Base-by-base conservation (phyloP, 164 flowering plant species). In the Sextonia rubra region DNA sequence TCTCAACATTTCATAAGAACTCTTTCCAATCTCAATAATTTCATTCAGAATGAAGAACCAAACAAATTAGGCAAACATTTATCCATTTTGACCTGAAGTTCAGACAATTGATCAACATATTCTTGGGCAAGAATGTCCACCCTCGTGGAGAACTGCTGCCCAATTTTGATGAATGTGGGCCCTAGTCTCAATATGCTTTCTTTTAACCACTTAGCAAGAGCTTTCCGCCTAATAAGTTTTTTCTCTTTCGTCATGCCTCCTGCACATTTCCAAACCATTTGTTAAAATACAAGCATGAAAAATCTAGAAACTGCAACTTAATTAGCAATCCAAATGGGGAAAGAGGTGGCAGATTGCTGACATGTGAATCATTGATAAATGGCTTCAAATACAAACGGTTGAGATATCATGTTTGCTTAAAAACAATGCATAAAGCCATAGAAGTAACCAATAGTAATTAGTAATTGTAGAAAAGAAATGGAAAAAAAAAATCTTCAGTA, bases 71-170 rank as follows among this genome's bases (percentile, higher is more conserved):
- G n/a, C 58, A 52, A 52, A 5, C n/a, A 52, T 52, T 15, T 6
- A 48, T 62, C 64, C 23, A 56, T n/a, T 75, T 29, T 44, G 18
- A 93, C 99, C 97, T 93, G 98, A 82, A 95, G 96, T 81, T 93
- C 98, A 12, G 98, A 89, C 75, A 95, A 78, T 81, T 95, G 98
- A 82, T 95, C 99, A 79, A 95, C 96, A 81, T 91, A 95, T 82
- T 95, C 99, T 82, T 93, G 98, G 66, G 96, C 84, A 83, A 95
- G 99, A 84, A 95, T 93, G 83, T 95, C 99, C 67, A 95, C 99
- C 72, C 99, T 89, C 52, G 99, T 95, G 32, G 99, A 95, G 80
- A 95, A 93, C 75, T 95, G 99, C 85, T 95, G 99, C 61, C 99
- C 99, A 76, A 93, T 90, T 86, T 95, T 95, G 76, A 93, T 95